These are phyloP conservation scores for Lecanicillium sp. DNA, from an alignment of 2,329 filamentous ascomycete species.

Conservation along the genomic window DNA sequence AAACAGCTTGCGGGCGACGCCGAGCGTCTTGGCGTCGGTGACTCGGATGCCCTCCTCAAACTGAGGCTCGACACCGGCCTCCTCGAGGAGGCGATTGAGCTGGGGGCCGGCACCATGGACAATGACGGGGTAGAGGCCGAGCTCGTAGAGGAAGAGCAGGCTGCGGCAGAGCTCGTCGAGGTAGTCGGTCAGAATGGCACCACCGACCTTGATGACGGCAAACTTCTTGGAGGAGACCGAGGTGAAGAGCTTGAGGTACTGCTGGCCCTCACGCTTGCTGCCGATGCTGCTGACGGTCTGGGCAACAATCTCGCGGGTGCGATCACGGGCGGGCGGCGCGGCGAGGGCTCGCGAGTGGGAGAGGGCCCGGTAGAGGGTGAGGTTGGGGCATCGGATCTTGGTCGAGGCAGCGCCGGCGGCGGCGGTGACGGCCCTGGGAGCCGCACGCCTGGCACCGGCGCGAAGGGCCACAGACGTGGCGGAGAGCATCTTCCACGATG, in stretches of 20 bases:
- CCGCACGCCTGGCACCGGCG: constrained; percentile 34
- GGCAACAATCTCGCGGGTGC: constrained; percentile 28
- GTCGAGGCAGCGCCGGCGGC: constrained; percentile 15
- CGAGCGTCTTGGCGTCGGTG: constrained; percentile 90
- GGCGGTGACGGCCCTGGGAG: constrained; percentile 20
- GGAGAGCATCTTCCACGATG: constrained; percentile 31
- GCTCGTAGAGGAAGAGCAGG: constrained; percentile 86
- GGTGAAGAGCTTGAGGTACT: constrained; percentile 95
- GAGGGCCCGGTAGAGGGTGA: constrained; percentile 14
- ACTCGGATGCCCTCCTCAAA: constrained; percentile 96
- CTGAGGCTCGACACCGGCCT: constrained; percentile 86
- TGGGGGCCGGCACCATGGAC: constrained; percentile 94
- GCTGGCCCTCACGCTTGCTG: constrained; percentile 91
- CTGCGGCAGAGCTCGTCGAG: constrained; percentile 85
- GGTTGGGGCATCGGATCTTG: constrained; percentile 16
- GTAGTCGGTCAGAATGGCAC: constrained; percentile 91
- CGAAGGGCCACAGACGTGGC: constrained; percentile 32
- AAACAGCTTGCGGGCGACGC: constrained; percentile 85
- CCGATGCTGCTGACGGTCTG: constrained; percentile 85
- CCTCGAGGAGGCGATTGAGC: constrained; percentile 83
- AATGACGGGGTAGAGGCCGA: constrained; percentile 89
- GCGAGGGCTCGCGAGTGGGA: constrained; percentile 7
- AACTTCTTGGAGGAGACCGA: constrained; percentile 96
- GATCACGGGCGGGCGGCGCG: constrained; percentile 15
- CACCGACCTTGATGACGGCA: constrained; percentile 96